Conservation (phyloP, 2,329 filamentous ascomycete genomes). For the Colletotrichum kahawae region DNA sequence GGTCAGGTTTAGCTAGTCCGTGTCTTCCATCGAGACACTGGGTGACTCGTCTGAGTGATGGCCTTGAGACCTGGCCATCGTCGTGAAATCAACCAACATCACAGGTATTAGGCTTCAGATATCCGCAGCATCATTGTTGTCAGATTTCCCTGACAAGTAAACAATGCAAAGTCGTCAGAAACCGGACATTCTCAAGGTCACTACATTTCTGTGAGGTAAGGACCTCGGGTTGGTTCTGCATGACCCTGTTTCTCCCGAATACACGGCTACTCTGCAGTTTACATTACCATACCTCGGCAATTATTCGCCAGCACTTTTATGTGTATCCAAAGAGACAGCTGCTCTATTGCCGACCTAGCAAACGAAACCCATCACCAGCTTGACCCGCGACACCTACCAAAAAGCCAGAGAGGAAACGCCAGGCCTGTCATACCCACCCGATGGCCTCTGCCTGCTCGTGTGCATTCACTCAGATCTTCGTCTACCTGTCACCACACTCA, state of each 20-base stretch:
- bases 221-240: neutral
- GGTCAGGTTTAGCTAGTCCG: neutral
- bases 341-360: neutral
- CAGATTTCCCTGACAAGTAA: neutral
- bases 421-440: neutral
- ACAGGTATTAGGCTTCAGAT: neutral
- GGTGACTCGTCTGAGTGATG: neutral
- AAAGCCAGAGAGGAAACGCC: neutral
- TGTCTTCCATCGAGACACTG: neutral
- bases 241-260: slow-evolving; percentile 9
- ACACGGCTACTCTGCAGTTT: neutral
- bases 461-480: neutral
- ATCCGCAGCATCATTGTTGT: neutral
- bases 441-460: neutral
- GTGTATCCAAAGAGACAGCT: neutral
- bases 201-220: neutral
- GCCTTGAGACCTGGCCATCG: neutral
- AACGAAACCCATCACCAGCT: neutral
- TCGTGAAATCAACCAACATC: neutral
- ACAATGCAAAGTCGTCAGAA: neutral
- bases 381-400: neutral
- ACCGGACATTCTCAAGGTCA: neutral
- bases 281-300: neutral
- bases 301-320: neutral
- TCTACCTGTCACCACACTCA: neutral